Percentiles rank a stretch among this genome's conserved stretches.
Evolutionary conservation across 228 moss, liverwort and hornwort genomes (phyloP).

Genomic region (Sphagnum fallax): DNA sequence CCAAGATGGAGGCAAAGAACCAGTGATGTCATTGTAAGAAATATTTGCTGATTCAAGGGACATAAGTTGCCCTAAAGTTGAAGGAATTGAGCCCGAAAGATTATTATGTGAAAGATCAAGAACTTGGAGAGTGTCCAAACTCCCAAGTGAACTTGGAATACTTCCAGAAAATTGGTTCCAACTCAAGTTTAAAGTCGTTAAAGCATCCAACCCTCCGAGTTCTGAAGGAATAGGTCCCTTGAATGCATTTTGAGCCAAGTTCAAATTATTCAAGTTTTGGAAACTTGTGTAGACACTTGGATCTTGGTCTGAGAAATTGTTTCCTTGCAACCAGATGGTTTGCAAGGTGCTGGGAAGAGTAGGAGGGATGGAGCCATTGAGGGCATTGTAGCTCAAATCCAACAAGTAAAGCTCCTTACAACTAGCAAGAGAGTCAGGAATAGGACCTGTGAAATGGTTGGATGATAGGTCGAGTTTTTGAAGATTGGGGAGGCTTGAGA

Average conservation of each 20-base stretch:
- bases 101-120: constrained; percentile 50
- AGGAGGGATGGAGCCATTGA: constrained; percentile 27
- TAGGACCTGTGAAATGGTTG: constrained; percentile 35
- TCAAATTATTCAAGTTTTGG: constrained; percentile 20
- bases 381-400: constrained; percentile 33
- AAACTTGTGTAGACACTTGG: constrained; percentile 15
- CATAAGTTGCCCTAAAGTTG: constrained; percentile 19
- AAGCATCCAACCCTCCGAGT: constrained; percentile 17
- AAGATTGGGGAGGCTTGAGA: constrained; percentile 34
- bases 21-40: constrained; percentile 43
- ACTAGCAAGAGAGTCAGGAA: constrained; percentile 34
- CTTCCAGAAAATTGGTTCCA: constrained; percentile 30
- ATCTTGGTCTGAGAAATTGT: constrained; percentile 26
- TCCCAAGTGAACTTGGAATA: constrained; percentile 33
- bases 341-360: constrained; percentile 6
- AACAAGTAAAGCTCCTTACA: constrained; percentile 23
- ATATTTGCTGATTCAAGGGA: constrained; percentile 35
- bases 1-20: constrained; percentile 38
- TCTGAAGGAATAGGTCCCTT: constrained; percentile 25
- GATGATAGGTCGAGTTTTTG: constrained; percentile 25
- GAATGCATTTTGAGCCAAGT: constrained; percentile 35
- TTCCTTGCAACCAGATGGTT: constrained; percentile 30
- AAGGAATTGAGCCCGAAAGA: constrained; percentile 44
- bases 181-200: constrained; percentile 38
- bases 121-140: constrained; percentile 27